Evolutionary conservation across 169 alveolate species (phyloP).

Genomic region (Cryptosporidium ryanae): DNA sequence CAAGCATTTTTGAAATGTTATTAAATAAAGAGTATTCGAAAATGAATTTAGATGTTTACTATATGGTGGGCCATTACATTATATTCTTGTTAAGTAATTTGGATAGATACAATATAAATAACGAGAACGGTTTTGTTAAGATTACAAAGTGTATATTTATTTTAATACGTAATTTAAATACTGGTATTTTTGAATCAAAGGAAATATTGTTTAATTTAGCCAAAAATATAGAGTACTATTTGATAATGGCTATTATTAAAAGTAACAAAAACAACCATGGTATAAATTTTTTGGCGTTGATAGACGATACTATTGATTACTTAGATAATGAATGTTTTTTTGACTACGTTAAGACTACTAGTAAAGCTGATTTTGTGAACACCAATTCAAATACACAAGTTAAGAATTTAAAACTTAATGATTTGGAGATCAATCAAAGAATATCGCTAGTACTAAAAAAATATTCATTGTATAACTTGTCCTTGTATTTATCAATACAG

Average conservation of each 20-base stretch:
- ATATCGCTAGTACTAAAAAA: conserved; percentile 16
- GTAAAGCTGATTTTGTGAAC: too few species aligned
- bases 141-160: conserved; percentile 16
- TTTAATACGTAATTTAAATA: conserved; percentile 16
- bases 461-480: conserved; percentile 36
- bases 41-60: not conserved
- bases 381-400: not conserved
- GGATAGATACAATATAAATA: not conserved
- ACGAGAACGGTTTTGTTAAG: not conserved
- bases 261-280: conserved; percentile 37
- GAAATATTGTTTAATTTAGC: not conserved
- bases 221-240: conserved; percentile 23
- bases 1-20: not conserved
- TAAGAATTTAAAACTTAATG: not conserved
- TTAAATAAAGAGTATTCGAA: too few species aligned
- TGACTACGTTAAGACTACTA: too few species aligned
- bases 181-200: not conserved
- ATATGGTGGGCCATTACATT: conserved; percentile 30
- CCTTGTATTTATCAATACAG: conserved; percentile 53
- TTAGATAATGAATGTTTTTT: not conserved
- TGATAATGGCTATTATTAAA: conserved; percentile 27
- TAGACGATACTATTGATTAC: not conserved
- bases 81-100: conserved; percentile 16
- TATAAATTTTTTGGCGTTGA: conserved; percentile 24
- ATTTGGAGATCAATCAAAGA: conserved; percentile 26